Conservation (phyloP, 1,139 yeast species). For the Hansenula anomala region DNA sequence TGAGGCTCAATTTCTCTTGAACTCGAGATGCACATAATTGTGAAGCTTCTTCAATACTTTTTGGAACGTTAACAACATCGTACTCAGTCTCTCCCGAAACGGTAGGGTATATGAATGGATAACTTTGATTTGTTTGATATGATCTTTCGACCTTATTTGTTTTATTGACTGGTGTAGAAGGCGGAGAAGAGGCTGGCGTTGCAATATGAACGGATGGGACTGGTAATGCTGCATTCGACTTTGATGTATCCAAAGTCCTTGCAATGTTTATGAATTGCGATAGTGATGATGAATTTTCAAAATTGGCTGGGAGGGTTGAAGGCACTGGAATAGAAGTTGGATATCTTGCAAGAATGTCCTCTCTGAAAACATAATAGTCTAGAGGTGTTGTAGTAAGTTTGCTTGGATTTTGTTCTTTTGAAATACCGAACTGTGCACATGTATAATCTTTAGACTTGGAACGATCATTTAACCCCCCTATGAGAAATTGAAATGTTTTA, state of each 20-base stretch:
- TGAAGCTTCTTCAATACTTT: constrained; percentile 75
- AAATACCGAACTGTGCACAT: constrained; percentile 37
- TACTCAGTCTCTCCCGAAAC: too few relatives aligned
- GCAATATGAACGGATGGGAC: constrained; percentile 71
- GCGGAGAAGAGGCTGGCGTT: constrained; percentile 88
- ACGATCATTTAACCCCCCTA: constrained; percentile 53
- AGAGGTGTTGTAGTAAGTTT: constrained; percentile 61
- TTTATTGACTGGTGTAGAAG: constrained; percentile 48
- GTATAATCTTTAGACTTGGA: constrained; percentile 47
- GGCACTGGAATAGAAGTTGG: constrained; percentile 61
- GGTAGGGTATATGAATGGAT: constrained; percentile 75
- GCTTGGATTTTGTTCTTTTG: constrained; percentile 24
- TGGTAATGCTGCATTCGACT: constrained; percentile 52
- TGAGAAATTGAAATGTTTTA: constrained; percentile 55
- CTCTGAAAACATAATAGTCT: constrained; percentile 75
- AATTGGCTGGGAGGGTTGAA: constrained; percentile 36
- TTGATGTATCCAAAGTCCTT: constrained; percentile 48
- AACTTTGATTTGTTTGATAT: constrained; percentile 73
- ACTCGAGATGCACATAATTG: constrained; percentile 57
- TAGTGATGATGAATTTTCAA: constrained; percentile 47
- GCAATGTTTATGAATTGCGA: constrained; percentile 59
- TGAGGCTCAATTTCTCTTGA: constrained; percentile 52
- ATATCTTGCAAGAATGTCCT: constrained; percentile 68
- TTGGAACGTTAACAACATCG: constrained; percentile 44
- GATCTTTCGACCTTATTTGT: constrained; percentile 55